These are phyloP conservation scores for Yamadazyma sp. DNA, from an alignment of 1,139 yeast species.

Conservation along the genomic window DNA sequence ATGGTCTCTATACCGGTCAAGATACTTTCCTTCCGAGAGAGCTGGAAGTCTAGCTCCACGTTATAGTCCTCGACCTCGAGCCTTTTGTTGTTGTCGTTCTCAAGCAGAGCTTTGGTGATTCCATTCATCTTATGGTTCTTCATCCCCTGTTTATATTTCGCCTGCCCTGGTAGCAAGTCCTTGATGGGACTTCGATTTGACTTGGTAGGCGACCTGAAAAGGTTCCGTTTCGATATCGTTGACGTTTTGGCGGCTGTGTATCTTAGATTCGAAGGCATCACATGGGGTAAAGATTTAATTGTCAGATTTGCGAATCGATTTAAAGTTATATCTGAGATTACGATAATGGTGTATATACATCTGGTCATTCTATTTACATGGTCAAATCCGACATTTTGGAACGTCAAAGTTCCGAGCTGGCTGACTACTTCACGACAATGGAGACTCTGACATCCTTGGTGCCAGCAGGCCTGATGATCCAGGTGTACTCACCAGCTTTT, in stretches of 20 bases:
- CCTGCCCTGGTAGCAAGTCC: constrained; percentile 27
- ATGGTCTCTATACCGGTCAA: constrained; percentile 35
- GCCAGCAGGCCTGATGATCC: constrained; percentile 16
- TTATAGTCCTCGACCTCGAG: constrained; percentile 33
- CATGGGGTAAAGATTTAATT: not conserved
- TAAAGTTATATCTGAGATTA: not conserved
- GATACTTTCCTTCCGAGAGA: constrained; percentile 32
- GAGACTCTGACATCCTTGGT: constrained; percentile 8
- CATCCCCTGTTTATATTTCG: constrained; percentile 23
- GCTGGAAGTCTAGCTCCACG: constrained; percentile 42
- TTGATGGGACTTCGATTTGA: constrained; percentile 20
- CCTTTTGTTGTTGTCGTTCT: constrained; percentile 9
- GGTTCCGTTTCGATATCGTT: constrained; percentile 24
- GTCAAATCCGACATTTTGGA: no score
- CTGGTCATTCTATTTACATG: constrained; percentile 7
- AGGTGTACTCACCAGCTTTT: constrained; percentile 31
- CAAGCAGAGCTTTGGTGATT: constrained; percentile 2
- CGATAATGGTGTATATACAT: no score
- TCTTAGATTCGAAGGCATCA: constrained; percentile 29
- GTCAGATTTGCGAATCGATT: constrained; percentile 6
- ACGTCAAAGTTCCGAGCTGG: no score
- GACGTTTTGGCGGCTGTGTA: constrained; percentile 48
- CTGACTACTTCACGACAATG: constrained; percentile 9
- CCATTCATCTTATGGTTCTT: constrained; percentile 5
- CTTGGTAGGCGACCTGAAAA: constrained; percentile 24